Conservation (phyloP, 257 asterid genomes). For the Ilex aquifolium region DNA sequence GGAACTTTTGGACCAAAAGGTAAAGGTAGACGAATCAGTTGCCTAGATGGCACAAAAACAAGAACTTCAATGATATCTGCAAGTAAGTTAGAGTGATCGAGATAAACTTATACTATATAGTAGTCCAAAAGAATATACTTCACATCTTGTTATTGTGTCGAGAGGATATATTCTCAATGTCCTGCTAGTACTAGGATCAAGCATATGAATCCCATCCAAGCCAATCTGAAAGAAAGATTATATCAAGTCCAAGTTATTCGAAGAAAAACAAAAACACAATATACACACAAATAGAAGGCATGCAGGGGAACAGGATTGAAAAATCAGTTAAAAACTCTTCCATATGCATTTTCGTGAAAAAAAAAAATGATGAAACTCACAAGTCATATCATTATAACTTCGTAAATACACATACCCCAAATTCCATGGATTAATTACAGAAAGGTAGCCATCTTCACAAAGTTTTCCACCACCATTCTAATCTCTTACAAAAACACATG, state of each 20-base stretch:
- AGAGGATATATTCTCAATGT: slow-evolving; percentile 80
- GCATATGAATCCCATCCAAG: slow-evolving; percentile 96
- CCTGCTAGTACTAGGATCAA: slow-evolving; percentile 76
- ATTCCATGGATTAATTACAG: too few species aligned
- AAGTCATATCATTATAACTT: too few species aligned
- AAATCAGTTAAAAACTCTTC: not conserved
- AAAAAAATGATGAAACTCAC: too few species aligned
- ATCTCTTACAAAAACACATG: too few species aligned
- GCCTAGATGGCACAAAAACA: slow-evolving; percentile 40
- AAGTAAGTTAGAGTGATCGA: not conserved
- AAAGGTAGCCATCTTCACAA: too few species aligned
- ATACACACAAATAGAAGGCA: not conserved
- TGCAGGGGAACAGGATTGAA: not conserved
- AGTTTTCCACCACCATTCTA: too few species aligned
- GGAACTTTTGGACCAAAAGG: slow-evolving; percentile 90
- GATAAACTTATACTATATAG: not conserved
- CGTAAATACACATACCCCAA: too few species aligned
- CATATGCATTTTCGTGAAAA: too few species aligned
- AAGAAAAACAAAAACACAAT: slow-evolving; percentile 8
- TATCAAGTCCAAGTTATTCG: slow-evolving; percentile 13
- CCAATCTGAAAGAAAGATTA: slow-evolving; percentile 55
- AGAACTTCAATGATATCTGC: slow-evolving; percentile 6
- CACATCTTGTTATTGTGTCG: slow-evolving; percentile 74
- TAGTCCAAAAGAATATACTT: slow-evolving; percentile 35
- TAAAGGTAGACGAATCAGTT: slow-evolving; percentile 58